Conservation (phyloP, 495 filamentous ascomycete genomes). For the Polyplosphaeria fusca region DNA sequence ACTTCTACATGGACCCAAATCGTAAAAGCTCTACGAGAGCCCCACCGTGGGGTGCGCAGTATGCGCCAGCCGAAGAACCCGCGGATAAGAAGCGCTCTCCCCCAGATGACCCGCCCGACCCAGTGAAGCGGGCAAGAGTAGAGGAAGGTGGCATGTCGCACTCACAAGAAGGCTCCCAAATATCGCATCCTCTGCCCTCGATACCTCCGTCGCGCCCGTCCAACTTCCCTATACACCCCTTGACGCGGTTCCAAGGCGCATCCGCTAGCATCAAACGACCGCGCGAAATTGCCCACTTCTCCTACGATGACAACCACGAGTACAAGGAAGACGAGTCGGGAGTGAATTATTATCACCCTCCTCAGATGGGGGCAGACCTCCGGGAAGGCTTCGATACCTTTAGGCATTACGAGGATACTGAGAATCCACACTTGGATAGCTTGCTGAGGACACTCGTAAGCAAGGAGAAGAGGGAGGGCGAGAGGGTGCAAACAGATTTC, state of each 20-base stretch:
- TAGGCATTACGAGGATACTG: conserved; percentile 72
- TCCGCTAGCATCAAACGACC: conserved; percentile 26
- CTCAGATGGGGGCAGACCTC: conserved; percentile 66
- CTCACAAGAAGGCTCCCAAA: not conserved
- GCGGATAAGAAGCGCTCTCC: no score
- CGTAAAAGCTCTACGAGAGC: no score
- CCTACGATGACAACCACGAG: conserved; percentile 78
- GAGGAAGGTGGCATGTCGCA: no score
- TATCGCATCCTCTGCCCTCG: no score
- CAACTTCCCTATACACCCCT: conserved; percentile 15
- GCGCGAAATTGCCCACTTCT: conserved; percentile 79
- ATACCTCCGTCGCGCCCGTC: not conserved
- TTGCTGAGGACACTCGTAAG: conserved; percentile 71
- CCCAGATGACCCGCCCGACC: no score
- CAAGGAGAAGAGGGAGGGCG: conserved; percentile 63
- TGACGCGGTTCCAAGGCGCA: conserved; percentile 18
- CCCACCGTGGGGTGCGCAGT: no score
- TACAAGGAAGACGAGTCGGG: conserved; percentile 74
- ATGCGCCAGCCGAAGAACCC: no score
- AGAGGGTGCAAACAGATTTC: conserved; percentile 69
- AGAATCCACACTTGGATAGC: conserved; percentile 84
- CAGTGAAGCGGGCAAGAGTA: no score
- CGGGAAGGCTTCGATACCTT: conserved; percentile 80
- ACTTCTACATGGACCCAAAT: no score
- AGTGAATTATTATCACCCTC: conserved; percentile 83